A percentile compares a stretch with the other conserved stretches of the same genome.
phyloP scores from a whole-genome alignment of 2,329 filamentous ascomycete genomes.

The Pyrenophora teres region DNA sequence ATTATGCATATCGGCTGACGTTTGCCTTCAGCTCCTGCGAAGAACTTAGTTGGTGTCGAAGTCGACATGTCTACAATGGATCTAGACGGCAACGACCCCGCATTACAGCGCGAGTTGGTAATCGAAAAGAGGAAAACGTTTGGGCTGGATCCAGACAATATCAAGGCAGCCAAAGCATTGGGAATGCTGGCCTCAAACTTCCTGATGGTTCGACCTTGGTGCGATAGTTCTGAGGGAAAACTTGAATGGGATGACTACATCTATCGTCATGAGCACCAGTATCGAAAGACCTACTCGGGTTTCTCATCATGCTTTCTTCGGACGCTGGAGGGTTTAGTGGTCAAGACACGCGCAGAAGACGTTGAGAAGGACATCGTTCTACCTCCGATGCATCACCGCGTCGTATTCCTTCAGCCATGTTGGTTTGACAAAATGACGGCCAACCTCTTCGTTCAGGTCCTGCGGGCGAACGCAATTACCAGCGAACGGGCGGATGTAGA shows the following conservation, averaged over 20 bases:
- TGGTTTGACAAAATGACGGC: constrained; percentile 82
- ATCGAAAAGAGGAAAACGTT: constrained; percentile 51
- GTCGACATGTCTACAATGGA: constrained; percentile 55
- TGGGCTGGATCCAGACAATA: constrained; percentile 42
- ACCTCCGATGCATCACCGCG: constrained; percentile 72
- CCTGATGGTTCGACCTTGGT: constrained; percentile 78
- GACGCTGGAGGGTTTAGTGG: constrained; percentile 77
- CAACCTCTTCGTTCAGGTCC: constrained; percentile 82
- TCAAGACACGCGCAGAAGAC: constrained; percentile 77
- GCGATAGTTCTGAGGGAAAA: constrained; percentile 64
- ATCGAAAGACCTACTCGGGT: constrained; percentile 60
- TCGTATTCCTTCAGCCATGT: constrained; percentile 77
- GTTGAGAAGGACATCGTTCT: constrained; percentile 67
- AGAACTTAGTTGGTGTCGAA: constrained; percentile 78
- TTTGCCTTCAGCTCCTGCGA: constrained; percentile 65
- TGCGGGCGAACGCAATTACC: constrained; percentile 85
- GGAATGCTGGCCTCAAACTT: constrained; percentile 70
- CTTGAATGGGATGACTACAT: constrained; percentile 78
- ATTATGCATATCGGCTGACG: background rate
- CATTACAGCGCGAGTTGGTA: constrained; percentile 30
- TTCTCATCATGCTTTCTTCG: constrained; percentile 64
- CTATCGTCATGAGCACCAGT: constrained; percentile 54
- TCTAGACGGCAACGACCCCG: constrained; percentile 37
- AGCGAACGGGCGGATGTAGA: constrained; percentile 83
- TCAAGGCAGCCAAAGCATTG: constrained; percentile 61